Evolutionary conservation across 2,329 filamentous ascomycete genomes (phyloP), one percentile per base, ranked within the genome.

Genomic region (Hypoxylon sp.): DNA sequence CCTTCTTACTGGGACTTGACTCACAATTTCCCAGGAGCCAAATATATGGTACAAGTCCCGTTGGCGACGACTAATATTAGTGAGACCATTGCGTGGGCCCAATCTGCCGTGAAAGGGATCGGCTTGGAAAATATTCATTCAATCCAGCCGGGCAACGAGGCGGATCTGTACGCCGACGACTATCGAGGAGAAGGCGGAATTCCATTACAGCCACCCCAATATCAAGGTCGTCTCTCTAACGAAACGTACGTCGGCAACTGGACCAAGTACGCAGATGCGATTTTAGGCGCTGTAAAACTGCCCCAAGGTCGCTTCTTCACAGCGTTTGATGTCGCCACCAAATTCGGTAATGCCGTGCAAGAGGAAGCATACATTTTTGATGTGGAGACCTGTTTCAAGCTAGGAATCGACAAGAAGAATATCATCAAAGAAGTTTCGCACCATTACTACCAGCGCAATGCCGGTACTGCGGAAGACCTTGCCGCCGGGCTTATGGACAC

Each of bases 401-500:
- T 79, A 0, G 79, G 79, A 2, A 80, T 80, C 50, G 77, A 80
- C 66, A 64, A 70, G 7, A 72, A 67, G 19, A 67, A 69, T 30
- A 74, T 75, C 38, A 72, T 81, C 62, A 78, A 79, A 63, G 77
- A 78, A 48, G 77, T 80, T 2, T 75, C 78, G n/a, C 76, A 78
- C 34, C 79, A 81, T 55, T 80, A 79, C 68, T 81, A 80, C 66
- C 78, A 81, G 67, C 76, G 74, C 3, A 60, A 72, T 2, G 77
- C 76, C 0, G 78, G 77, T 0, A 70, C 63, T 4, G 77, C 78
- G 0, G 67, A 50, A 1, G 74, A 76, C 32, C 74, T 80, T 0
- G 76, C 72, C 2, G 49, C 55, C 1, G 73, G 68, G 6, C 75
- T 80, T 0, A 79, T 79, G 78, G 72, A 76, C 52, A 68, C 74